A percentile compares a stretch with the other conserved stretches of the same genome.
Conservation (phyloP, 805 yeast species). For the Ogataea populi-albae region DNA sequence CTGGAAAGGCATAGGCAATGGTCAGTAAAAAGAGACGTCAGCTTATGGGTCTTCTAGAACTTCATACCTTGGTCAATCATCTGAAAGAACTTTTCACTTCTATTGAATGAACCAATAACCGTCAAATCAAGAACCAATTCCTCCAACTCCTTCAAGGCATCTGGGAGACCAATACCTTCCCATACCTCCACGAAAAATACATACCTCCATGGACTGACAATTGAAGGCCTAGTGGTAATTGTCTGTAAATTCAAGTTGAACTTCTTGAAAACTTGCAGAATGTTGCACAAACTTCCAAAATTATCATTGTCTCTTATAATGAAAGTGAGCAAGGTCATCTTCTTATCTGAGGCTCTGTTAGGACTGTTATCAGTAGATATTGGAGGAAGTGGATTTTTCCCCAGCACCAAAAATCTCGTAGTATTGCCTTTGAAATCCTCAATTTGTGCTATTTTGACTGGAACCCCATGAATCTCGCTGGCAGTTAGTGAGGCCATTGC, state of each 20-base stretch:
- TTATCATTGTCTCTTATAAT: constrained; percentile 57
- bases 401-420: constrained; percentile 77
- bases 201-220: constrained; percentile 69
- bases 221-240: constrained; percentile 76
- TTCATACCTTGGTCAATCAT: no score
- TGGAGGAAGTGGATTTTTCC: constrained; percentile 32
- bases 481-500: constrained; percentile 77
- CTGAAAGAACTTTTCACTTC: constrained; percentile 27
- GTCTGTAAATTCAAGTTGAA: constrained; percentile 62
- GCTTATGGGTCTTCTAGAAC: no score
- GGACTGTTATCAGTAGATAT: neutral
- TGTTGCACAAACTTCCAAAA: constrained; percentile 73
- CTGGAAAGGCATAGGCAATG: no score
- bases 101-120: constrained; percentile 49
- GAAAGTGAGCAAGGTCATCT: constrained; percentile 60
- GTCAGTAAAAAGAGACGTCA: no score
- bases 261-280: constrained; percentile 53
- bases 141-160: constrained; percentile 43
- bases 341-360: constrained; percentile 17
- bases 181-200: constrained; percentile 75
- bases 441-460: constrained; percentile 52
- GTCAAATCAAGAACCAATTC: constrained; percentile 47
- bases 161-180: constrained; percentile 28
- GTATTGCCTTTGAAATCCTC: constrained; percentile 78
- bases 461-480: constrained; percentile 54